Evolutionary conservation across 148 eudicot species (phyloP).

Genomic region (Arctostaphylos glauca): DNA sequence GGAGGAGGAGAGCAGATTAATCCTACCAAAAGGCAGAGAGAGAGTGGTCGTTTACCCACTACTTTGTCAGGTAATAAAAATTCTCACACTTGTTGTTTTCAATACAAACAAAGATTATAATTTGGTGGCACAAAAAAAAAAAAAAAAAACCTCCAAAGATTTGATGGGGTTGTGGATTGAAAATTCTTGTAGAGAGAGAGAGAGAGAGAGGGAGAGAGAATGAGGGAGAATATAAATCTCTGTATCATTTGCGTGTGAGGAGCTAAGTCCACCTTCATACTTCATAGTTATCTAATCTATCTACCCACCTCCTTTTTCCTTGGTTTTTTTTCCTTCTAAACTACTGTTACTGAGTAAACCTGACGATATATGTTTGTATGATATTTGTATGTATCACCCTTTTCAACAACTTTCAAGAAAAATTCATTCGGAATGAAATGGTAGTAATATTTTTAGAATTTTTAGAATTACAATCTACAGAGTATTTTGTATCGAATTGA

Average conservation of each 20-base stretch:
- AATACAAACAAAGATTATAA: background rate
- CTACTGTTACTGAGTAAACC: conserved; percentile 45
- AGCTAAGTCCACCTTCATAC: conserved; percentile 5
- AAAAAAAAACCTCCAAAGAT: background rate
- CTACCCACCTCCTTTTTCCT: background rate
- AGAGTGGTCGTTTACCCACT: conserved; percentile 25
- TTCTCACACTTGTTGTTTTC: background rate
- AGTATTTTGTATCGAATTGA: background rate
- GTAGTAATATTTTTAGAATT: background rate
- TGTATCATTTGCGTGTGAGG: conserved; percentile 10
- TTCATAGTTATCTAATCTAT: background rate
- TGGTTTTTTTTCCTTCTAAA: conserved; percentile 1
- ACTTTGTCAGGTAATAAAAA: conserved; percentile 36
- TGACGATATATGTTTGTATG: conserved; percentile 24
- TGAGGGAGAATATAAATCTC: background rate
- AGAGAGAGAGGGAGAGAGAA: conserved; percentile 5
- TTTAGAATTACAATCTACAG: background rate
- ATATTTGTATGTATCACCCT: background rate
- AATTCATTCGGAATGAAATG: background rate
- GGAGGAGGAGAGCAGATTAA: conserved; percentile 16
- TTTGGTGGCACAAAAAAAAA: no score
- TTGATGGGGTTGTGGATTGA: background rate
- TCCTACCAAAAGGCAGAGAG: conserved; percentile 37
- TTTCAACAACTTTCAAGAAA: background rate
- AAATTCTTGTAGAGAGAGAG: background rate